A percentile compares a stretch with the other conserved stretches of the same genome.
Evolutionary conservation across 768 basidiomycete genomes (phyloP).

Genomic region (Hericium rajendrae): DNA sequence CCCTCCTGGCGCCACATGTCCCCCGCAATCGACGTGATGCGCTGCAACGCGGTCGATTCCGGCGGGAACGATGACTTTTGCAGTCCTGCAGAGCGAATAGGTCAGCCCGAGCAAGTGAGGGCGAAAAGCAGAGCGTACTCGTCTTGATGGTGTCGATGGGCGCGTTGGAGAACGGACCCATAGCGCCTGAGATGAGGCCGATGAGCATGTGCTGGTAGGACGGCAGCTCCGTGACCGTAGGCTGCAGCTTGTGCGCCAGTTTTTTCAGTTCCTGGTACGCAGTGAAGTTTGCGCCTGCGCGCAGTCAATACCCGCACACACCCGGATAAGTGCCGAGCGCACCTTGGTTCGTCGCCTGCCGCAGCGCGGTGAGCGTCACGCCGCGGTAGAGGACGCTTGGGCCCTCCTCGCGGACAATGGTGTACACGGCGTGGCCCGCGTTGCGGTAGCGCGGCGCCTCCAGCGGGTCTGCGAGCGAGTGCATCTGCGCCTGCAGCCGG

Average conservation of each 20-base stretch:
- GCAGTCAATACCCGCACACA: not conserved
- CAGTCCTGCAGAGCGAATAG: slow-evolving; percentile 40
- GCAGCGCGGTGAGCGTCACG: slow-evolving; percentile 82
- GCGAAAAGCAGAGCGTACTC: slow-evolving; percentile 37
- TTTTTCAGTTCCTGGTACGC: slow-evolving; percentile 97
- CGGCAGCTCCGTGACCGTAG: slow-evolving; percentile 69
- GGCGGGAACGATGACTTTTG: slow-evolving; percentile 73
- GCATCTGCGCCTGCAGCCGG: slow-evolving; percentile 92
- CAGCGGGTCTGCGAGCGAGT: slow-evolving; percentile 91
- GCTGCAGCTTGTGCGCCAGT: slow-evolving; percentile 67
- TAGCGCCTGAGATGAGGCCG: slow-evolving; percentile 91
- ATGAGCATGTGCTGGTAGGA: slow-evolving; percentile 95
- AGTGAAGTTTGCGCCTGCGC: slow-evolving; percentile 87
- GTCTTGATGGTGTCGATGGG: slow-evolving; percentile 95
- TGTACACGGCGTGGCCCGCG: slow-evolving; percentile 93
- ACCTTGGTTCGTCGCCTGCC: slow-evolving; percentile 99
- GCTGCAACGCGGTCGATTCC: slow-evolving; percentile 69
- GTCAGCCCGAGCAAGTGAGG: not conserved
- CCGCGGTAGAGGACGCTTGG: slow-evolving; percentile 79
- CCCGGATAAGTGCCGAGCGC: slow-evolving; percentile 1
- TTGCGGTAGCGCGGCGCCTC: slow-evolving; percentile 92
- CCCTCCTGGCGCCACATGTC: slow-evolving; percentile 96
- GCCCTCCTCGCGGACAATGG: slow-evolving; percentile 91
- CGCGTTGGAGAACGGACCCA: slow-evolving; percentile 98
- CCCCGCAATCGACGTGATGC: slow-evolving; percentile 70